Evolutionary conservation across 805 yeast species (phyloP).

Genomic region (Hanseniaspora opuntiae): DNA sequence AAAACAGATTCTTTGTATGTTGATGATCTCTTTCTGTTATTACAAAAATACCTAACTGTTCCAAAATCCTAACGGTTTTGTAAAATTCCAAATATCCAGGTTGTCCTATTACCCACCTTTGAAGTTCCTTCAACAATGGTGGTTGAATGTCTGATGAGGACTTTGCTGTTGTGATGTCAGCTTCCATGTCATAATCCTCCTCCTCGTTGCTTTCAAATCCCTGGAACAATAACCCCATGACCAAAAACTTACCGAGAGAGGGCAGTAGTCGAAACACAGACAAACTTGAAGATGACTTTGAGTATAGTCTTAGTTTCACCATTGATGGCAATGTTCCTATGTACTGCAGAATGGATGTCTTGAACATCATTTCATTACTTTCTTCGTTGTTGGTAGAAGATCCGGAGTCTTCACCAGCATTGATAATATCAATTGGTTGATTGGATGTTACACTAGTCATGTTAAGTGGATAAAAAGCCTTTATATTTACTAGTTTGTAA

Average conservation of each 20-base stretch:
- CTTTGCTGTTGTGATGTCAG: background rate
- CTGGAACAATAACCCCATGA: conserved; percentile 74
- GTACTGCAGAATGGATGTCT: conserved; percentile 71
- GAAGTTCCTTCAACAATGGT: conserved; percentile 3
- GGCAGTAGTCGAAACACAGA: conserved; percentile 87
- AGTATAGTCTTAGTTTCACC: conserved; percentile 70
- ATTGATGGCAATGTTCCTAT: conserved; percentile 79
- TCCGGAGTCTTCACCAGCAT: conserved; percentile 2
- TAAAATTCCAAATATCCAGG: conserved; percentile 40
- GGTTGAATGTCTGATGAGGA: background rate
- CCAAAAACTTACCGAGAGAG: conserved; percentile 72
- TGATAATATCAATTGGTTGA: background rate
- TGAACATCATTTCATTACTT: conserved; percentile 30
- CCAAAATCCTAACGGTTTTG: conserved; percentile 68
- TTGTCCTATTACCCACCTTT: conserved; percentile 46
- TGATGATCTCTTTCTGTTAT: conserved; percentile 33
- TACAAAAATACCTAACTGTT: conserved; percentile 58
- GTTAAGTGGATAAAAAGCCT: too few relatives aligned
- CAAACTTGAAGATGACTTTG: conserved; percentile 84
- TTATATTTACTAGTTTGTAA: background rate
- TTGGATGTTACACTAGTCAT: background rate
- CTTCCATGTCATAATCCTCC: conserved; percentile 19
- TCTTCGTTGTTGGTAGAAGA: background rate
- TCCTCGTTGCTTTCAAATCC: conserved; percentile 59
- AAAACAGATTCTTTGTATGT: conserved; percentile 21